Conservation (phyloP, 805 yeast genomes). For the Candida mattraensis region DNA sequence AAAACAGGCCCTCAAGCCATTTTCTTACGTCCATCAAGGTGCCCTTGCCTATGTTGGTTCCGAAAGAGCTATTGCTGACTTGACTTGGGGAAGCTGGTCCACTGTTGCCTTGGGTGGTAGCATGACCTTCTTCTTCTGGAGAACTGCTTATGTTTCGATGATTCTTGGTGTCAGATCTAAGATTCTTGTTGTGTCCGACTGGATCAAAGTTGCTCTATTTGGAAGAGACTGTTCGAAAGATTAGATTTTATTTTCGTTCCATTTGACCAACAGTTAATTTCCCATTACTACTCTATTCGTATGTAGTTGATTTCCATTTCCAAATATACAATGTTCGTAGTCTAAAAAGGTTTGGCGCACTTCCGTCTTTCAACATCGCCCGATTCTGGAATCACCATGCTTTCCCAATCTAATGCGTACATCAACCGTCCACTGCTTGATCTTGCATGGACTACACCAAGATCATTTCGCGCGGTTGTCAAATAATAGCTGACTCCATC, state of each 20-base stretch:
- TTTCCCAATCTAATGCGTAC: conserved; percentile 95
- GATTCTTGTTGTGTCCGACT: conserved; percentile 79
- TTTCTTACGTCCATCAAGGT: conserved; percentile 84
- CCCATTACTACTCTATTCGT: conserved; percentile 4
- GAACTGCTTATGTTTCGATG: conserved; percentile 90
- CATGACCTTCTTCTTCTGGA: conserved; percentile 89
- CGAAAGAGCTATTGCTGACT: conserved; percentile 90
- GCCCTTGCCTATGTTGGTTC: conserved; percentile 90
- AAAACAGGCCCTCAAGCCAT: conserved; percentile 50
- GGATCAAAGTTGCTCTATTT: conserved; percentile 81
- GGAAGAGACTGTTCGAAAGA: conserved; percentile 94
- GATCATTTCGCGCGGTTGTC: conserved; percentile 84
- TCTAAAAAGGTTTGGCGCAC: conserved; percentile 89
- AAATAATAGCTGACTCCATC: conserved; percentile 91
- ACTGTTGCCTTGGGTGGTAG: conserved; percentile 80
- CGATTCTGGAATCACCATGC: conserved; percentile 77
- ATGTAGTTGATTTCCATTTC: conserved; percentile 13
- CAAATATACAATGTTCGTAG: too few relatives aligned
- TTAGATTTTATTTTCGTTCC: too few relatives aligned
- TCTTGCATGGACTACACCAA: conserved; percentile 91
- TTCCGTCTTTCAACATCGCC: conserved; percentile 80
- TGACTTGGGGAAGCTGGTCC: conserved; percentile 76
- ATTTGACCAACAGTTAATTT: conserved; percentile 4
- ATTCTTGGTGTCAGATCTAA: conserved; percentile 85
- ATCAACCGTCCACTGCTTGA: conserved; percentile 68